Conservation (phyloP, 768 basidiomycete species). For the Trametes coccinea region DNA sequence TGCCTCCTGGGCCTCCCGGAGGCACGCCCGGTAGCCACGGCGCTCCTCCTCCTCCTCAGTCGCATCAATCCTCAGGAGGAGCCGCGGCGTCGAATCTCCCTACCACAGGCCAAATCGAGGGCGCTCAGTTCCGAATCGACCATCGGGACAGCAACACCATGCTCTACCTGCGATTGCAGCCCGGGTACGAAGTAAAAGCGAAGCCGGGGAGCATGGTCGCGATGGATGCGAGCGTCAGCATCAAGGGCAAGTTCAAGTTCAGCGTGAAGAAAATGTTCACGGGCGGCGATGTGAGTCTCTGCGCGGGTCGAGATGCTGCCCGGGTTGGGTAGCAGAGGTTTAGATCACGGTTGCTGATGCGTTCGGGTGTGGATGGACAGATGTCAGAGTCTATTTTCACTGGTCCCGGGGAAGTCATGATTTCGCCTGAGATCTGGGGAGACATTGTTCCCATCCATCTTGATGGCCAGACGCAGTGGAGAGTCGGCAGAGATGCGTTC, state of each 20-base stretch:
- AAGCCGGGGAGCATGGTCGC: slow-evolving; percentile 38
- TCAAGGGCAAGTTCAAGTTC: slow-evolving; percentile 32
- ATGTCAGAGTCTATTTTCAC: slow-evolving; percentile 32
- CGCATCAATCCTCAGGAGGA: neutral
- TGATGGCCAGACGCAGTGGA: slow-evolving; percentile 32
- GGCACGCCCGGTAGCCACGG: neutral
- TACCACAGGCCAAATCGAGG: slow-evolving; percentile 31
- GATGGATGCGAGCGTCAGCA: slow-evolving; percentile 34
- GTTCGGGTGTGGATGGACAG: slow-evolving; percentile 4
- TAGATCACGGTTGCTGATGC: neutral
- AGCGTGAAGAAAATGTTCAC: slow-evolving; percentile 35
- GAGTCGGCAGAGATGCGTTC: slow-evolving; percentile 34
- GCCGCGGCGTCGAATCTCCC: neutral
- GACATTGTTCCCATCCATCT: slow-evolving; percentile 35
- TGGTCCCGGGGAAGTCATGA: slow-evolving; percentile 35
- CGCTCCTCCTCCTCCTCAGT: neutral
- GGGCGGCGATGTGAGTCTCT: slow-evolving; percentile 29
- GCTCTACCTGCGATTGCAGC: slow-evolving; percentile 31
- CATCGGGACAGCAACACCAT: slow-evolving; percentile 37
- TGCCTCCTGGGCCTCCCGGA: slow-evolving; percentile 1
- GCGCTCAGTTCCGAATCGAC: slow-evolving; percentile 31
- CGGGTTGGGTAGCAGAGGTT: neutral
- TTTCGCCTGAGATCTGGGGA: slow-evolving; percentile 38
- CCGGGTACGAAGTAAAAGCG: slow-evolving; percentile 32
- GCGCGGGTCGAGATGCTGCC: neutral